Evolutionary conservation across 2,329 filamentous ascomycete genomes (phyloP), one percentile per base, ranked within the genome.

Genomic region (Samsoniella hepiali): DNA sequence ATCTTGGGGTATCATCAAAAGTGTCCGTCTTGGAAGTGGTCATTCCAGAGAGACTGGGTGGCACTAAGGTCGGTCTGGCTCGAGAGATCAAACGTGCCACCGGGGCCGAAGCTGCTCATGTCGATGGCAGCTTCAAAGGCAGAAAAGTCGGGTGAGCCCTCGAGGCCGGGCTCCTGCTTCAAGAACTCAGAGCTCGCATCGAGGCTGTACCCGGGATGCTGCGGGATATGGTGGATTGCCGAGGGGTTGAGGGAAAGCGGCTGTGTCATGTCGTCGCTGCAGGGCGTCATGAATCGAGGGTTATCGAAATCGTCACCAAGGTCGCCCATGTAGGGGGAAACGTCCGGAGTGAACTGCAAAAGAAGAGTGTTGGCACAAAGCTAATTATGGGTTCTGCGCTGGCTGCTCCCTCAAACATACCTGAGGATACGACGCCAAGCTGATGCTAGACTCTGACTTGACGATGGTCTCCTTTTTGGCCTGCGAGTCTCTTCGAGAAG

Each of bases 271-370:
- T 84, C 82, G 63, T 86, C 83, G 72, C 82, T 84, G 72, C 78
- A 81, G 1, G 83, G 83, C 0, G 83, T 85, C 64, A 84, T 78
- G 34, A 84, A 77, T 13, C 80, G 74, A 63, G 74, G 67, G 17
- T 72, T 72, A 44, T 64, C 63, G 45, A 76, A 74, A 58, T 77
- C 75, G 54, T 76, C 72, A 53, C 66, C 67, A 67, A 73, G 72
- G 64, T 77, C 73, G 63, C 72, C 65, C 60, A 74, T 64, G 72
- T 75, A 76, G 29, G 74, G 75, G 5, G 76, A 76, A 51, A 74
- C 76, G 27, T 77, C 78, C 10, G 77, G 74, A 15, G 73, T 75
- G 65, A 74, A 78, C 71, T 79, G 69, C 9, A 68, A 66, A 47
- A 69, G 65, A 66, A 74, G 11, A 51, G 64, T 63, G 69, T 55